These are phyloP conservation scores for Postia placenta DNA, from an alignment of 768 basidiomycete genomes.

Conservation along the genomic window DNA sequence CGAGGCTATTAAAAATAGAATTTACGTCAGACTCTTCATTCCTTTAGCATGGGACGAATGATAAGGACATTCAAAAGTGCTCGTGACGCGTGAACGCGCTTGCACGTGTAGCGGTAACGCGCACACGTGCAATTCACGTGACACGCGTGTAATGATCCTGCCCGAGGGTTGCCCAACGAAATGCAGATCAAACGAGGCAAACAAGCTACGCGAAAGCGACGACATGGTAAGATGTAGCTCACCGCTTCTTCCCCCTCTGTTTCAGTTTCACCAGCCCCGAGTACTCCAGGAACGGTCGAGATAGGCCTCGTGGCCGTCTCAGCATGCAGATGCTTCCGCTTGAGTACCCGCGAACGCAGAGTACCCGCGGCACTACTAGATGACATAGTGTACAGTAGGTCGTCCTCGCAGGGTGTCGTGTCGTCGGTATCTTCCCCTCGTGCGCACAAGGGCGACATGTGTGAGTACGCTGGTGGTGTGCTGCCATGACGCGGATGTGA, in stretches of 20 bases:
- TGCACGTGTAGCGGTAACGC: constrained; percentile 1
- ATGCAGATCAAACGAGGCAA: neutral
- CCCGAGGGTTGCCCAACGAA: neutral
- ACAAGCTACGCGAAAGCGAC: neutral
- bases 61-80: too few relatives aligned
- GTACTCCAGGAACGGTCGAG: constrained; percentile 53
- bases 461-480: neutral
- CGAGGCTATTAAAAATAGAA: constrained; percentile 36
- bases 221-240: constrained; percentile 23
- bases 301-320: constrained; percentile 31
- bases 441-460: neutral
- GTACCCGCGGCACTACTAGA: constrained; percentile 6
- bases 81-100: neutral
- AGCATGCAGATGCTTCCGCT: constrained; percentile 15
- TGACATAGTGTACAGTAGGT: neutral
- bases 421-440: neutral
- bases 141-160: neutral
- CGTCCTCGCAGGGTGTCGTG: neutral
- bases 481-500: neutral
- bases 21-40: neutral
- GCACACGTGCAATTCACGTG: neutral
- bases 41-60: too few relatives aligned
- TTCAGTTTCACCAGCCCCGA: constrained; percentile 72
- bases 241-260: constrained; percentile 76
- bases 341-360: constrained; percentile 16